These are phyloP conservation scores for Closterium sp. DNA, from an alignment of 139 green algal genomes.

Conservation along the genomic window DNA sequence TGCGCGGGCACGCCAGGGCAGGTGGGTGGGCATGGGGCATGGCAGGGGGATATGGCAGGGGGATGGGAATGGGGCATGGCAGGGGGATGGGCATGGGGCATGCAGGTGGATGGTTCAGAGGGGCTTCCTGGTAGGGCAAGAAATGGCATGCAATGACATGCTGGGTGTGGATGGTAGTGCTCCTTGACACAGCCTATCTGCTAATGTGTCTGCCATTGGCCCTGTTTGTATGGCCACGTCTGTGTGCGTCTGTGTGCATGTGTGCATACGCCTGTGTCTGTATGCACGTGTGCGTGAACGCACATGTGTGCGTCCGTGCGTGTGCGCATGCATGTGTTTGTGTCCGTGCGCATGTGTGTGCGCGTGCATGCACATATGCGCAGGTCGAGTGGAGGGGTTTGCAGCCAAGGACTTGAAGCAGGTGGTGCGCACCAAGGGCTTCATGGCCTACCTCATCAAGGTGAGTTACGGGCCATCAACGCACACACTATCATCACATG, in stretches of 20 bases:
- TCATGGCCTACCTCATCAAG: conserved; percentile 8
- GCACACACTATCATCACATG: no score
- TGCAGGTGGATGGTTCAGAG: no score
- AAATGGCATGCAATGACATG: no score
- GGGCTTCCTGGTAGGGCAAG: no score
- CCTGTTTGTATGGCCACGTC: neutral
- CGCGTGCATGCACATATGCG: neutral
- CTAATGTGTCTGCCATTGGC: neutral
- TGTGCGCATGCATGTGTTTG: neutral
- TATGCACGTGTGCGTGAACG: neutral
- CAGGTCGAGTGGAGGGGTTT: conserved; percentile 2
- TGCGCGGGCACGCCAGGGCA: neutral
- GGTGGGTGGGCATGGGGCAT: neutral
- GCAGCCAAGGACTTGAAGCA: conserved; percentile 1
- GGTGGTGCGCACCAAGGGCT: neutral
- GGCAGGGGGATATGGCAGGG: no score
- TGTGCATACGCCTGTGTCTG: neutral
- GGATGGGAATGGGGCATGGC: no score
- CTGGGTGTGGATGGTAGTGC: neutral
- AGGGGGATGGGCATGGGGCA: neutral
- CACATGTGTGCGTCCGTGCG: neutral
- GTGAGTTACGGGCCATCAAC: neutral
- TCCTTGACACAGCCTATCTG: neutral
- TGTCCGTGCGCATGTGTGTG: neutral
- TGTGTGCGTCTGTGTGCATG: neutral